Percentiles rank a stretch among this genome's conserved stretches.
These are phyloP conservation scores for Pistacia integerrima DNA, from an alignment of 345 rosid genomes.

Conservation along the genomic window DNA sequence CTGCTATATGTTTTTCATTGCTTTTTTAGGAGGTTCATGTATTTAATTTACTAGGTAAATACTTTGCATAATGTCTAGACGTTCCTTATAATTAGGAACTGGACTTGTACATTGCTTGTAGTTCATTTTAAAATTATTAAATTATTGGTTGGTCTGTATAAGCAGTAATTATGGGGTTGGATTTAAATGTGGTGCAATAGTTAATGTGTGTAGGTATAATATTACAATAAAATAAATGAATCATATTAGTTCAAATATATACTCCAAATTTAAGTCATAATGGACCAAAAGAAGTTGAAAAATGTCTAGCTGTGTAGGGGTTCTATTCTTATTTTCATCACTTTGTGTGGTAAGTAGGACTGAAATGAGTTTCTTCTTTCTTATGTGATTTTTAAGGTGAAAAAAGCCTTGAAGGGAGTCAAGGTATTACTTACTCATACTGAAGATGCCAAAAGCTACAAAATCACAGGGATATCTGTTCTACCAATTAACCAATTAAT, in stretches of 20 bases:
- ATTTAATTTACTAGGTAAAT: neutral
- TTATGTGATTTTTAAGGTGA: slow-evolving; percentile 38
- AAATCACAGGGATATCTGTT: slow-evolving; percentile 54
- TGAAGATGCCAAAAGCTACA: slow-evolving; percentile 29
- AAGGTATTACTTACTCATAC: slow-evolving; percentile 41
- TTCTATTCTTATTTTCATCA: no score
- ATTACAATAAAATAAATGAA: no score
- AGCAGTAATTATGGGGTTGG: neutral
- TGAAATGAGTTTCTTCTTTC: neutral
- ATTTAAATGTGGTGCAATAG: neutral
- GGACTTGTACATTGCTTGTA: neutral
- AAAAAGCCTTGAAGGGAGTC: slow-evolving; percentile 51
- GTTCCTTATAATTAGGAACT: no score
- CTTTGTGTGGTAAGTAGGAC: no score
- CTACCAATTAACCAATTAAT: slow-evolving; percentile 41
- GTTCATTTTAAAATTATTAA: no score
- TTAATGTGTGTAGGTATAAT: no score
- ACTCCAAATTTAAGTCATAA: no score
- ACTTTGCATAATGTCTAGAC: no score
- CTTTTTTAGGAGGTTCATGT: neutral
- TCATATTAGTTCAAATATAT: no score
- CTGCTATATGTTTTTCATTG: neutral
- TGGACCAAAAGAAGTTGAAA: no score
- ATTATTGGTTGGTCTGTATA: neutral
- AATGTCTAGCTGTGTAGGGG: no score